Base-by-base conservation (phyloP, 805 yeast species). In the Yarrowia keelungensis region DNA sequence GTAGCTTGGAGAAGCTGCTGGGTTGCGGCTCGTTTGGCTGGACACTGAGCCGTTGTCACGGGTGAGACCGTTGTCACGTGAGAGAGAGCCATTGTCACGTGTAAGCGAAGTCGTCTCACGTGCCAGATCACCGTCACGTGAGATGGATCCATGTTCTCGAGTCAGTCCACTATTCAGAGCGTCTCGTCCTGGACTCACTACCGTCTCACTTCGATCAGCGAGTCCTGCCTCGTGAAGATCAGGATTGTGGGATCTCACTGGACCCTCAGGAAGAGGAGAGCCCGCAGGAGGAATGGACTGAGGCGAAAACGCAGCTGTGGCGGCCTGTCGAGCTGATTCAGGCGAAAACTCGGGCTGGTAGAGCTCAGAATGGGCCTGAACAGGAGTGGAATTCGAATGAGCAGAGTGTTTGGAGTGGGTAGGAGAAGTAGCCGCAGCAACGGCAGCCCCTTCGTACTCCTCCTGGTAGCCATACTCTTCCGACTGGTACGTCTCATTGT, bases 341-440 rank as follows among this genome's bases (percentile, higher is more conserved):
- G 51, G 65, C 8, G 65, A 59, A 16, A 59, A 59, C 19, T 59
- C 51, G 46, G 65, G 65, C 51, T 59, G 65, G 19, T 59, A 45
- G 11, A 43, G 51, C 65, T 45, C 65, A 5, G 64, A 11, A 12
- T 56, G 64, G 7, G 38, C 26, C 51, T 59, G 51, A 2, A 14
- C 8, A 4, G 65, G 65, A 1, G 65, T 59, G 2, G 51, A 10
- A 14, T 59, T 9, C 16, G 41, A 32, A 26, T 26, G 32, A 26
- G 32, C 10, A 15, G n/a, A 26, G 32, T 26, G 32, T 5, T 45
- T 41, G 32, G 26, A 15, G 35, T 38, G 46, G n/a, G 50, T 22
- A 14, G 49, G 50, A 7, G 51, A 47, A 8, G 35, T 47, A 2
- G 49, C 9, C 3, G 26, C 14, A 45, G 16, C 32, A 36, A 10